Base-by-base conservation (phyloP, 371 early-diverging fungal genomes). In the Actinomucor elegans region DNA sequence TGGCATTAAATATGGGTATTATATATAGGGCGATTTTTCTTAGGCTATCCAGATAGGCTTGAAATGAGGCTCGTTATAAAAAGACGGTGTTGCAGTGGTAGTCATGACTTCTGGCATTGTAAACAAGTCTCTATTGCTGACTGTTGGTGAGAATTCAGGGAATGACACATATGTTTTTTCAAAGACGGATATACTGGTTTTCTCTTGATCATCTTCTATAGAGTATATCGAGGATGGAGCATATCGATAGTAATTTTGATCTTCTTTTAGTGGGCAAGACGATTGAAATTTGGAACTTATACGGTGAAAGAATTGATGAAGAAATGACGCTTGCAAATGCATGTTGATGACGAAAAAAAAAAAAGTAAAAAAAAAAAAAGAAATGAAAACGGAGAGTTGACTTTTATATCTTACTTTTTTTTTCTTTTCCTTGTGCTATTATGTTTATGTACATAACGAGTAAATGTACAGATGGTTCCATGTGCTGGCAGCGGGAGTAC, bases 131-230 rank as follows among this genome's bases (percentile, higher is more conserved):
- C 23, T 37, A 21, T 55, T 55, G 26, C 34, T 10, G 6, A 34
- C 44, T 15, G 33, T 35, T 32, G 34, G n/a, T 10, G 27, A 37
- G 28, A 50, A 59, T 4, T 52, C 60, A 17, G 66, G 60, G 33
- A 65, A 65, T 17, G 66, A 65, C 5, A 65, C 47, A 32, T 65
- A 65, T 15, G 54, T 57, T 34, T 57, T 65, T 40, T 65, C 57
- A 53, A 65, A 65, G 10, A 48, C 26, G 12, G 60, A 46, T 28
- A 50, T 29, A 29, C 29, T 14, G 11, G 15, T 38, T 6, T 35
- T 17, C 14, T 53, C 43, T n/a, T 57, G 32, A 27, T 53, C 35
- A n/a, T 17, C 43, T 24, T 5, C 11, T 21, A 36, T 20, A 20
- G 40, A 49, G 29, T 49, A 49, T 12, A 49, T 49, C 3, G 50